Conservation (phyloP, 1,139 yeast genomes). For the Taphrina pruni region DNA sequence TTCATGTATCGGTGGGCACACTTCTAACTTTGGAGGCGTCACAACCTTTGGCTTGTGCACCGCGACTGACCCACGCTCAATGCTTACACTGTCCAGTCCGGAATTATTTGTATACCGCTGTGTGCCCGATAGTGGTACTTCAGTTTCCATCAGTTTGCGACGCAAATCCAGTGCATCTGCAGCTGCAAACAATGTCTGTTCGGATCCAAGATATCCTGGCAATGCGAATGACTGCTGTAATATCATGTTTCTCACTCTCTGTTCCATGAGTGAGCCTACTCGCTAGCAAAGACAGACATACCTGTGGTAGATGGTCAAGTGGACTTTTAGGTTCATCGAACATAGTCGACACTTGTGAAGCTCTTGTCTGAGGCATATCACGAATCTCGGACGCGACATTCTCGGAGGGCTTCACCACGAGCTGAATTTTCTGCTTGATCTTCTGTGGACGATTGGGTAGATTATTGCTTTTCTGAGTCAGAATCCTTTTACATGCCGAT, state of each 20-base stretch:
- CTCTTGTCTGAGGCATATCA: not conserved
- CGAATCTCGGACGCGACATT: not conserved
- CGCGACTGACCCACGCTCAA: not conserved
- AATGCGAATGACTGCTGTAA: not conserved
- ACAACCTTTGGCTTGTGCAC: not conserved
- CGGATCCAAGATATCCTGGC: not conserved
- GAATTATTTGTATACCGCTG: not conserved
- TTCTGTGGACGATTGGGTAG: conserved; percentile 2
- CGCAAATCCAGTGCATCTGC: conserved; percentile 24
- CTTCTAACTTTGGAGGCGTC: not conserved
- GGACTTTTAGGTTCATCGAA: not conserved
- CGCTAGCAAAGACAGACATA: not conserved
- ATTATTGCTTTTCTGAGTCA: conserved; percentile 5
- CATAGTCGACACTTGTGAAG: not conserved
- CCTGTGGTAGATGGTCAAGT: conserved; percentile 12
- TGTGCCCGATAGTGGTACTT: conserved; percentile 9
- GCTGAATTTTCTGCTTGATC: conserved; percentile 3
- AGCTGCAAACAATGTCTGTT: conserved; percentile 11
- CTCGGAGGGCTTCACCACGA: not conserved
- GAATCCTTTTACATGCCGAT: not conserved
- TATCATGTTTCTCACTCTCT: conserved; percentile 9
- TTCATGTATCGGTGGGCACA: not conserved
- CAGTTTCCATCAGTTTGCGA: conserved; percentile 24
- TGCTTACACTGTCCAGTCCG: not conserved
- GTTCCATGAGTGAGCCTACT: not conserved